A percentile compares a stretch with the other conserved stretches of the same genome.
Evolutionary conservation across 352 stramenopile species (phyloP).

Genomic region (Pythium oligandrum): DNA sequence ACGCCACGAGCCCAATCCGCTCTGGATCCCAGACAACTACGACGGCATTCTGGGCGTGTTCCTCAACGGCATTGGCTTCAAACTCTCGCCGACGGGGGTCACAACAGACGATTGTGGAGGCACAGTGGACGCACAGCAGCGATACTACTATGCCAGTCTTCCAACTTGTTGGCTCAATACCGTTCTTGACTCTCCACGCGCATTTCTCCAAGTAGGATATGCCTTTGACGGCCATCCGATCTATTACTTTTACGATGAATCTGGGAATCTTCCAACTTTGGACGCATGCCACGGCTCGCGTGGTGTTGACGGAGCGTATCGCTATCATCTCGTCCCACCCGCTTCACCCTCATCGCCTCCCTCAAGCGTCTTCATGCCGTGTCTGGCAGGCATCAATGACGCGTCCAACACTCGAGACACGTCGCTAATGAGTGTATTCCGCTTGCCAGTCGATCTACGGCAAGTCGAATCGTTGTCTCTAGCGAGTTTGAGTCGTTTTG

Average conservation of each 20-base stretch:
- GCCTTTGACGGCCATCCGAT: constrained; percentile 60
- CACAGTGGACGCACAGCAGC: constrained; percentile 29
- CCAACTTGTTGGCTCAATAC: constrained; percentile 38
- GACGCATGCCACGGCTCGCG: constrained; percentile 56
- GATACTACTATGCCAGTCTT: constrained; percentile 44
- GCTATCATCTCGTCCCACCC: constrained; percentile 34
- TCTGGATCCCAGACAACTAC: constrained; percentile 14
- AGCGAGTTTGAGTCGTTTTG: constrained; percentile 36
- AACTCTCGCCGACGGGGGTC: constrained; percentile 9
- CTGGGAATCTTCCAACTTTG: constrained; percentile 24
- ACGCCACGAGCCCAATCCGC: constrained; percentile 18
- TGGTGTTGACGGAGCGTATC: constrained; percentile 39
- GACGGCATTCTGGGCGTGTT: constrained; percentile 44
- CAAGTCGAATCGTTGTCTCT: constrained; percentile 47
- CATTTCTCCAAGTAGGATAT: constrained; percentile 44
- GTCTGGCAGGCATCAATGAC: constrained; percentile 40
- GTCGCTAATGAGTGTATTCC: constrained; percentile 34
- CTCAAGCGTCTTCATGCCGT: constrained; percentile 42
- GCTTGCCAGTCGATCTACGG: constrained; percentile 36
- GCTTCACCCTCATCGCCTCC: constrained; percentile 4
- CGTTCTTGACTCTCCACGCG: not conserved
- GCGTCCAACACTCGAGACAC: not conserved
- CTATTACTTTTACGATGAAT: constrained; percentile 36
- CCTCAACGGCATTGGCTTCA: constrained; percentile 60
- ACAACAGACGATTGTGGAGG: constrained; percentile 45